Evolutionary conservation across 2,329 filamentous ascomycete species (phyloP), one percentile per base, ranked within the genome.

Genomic region (Stagonosporopsis chrysanthemi): DNA sequence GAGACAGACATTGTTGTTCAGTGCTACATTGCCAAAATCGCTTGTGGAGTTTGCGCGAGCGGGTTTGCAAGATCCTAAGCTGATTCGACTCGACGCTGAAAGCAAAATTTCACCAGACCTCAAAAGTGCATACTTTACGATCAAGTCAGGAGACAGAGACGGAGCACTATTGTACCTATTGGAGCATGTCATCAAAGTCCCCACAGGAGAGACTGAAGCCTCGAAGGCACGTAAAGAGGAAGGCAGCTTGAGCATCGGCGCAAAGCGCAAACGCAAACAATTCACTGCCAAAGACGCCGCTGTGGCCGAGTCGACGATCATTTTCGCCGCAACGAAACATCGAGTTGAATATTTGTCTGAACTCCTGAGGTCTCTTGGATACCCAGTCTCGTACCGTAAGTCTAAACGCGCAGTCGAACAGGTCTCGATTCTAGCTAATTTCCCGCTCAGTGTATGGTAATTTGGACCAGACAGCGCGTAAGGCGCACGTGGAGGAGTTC

Each of bases 101-200:
- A 94, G 90, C 68, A 99, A 99, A 77, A 88, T 99, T 5, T 97
- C 96, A 0, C 93, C 95, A 0, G 94, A 98, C 69, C 83, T 99
- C n/a, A 88, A 98, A 75, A 96, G 89, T 69, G 93, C 91, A 0
- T 99, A 97, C 78, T 98, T 99, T 76, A 90, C 89, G 1, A 86
- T 98, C 67, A 99, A 98, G 75, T 89, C 90, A 51, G 88, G 87
- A 1, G 95, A 99, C 72, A 97, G 97, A 78, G 96, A 99, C 76
- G 95, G 92, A 8, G 92, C 93, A 0, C 80, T 99, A 45, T 80
- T 99, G 6, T 90, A 98, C 68, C 86, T 99, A 51, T 82, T 99
- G 2, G 88, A 96, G 65, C 90, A 98, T 62, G 83, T 99, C 36
- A 97, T 99, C 76, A 90, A 96, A 72, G 91, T 99, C 80, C 95